phyloP scores from a whole-genome alignment of 2,329 filamentous ascomycete species.

The Xylariaceae sp. region DNA sequence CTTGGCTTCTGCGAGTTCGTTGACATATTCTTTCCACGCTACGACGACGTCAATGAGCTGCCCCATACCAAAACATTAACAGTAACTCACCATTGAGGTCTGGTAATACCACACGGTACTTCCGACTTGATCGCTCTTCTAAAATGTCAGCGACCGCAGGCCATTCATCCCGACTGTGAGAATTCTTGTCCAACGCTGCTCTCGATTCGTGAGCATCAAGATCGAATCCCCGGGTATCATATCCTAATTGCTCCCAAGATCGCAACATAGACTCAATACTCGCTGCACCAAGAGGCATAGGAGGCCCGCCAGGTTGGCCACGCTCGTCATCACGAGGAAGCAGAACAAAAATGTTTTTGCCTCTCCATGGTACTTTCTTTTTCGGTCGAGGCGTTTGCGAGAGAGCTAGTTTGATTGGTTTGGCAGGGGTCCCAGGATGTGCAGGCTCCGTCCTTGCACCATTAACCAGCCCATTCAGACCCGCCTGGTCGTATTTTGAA shows the following conservation, averaged over 20 bases:
- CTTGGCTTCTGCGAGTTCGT: slow-evolving; percentile 84
- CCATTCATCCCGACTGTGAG: slow-evolving; percentile 66
- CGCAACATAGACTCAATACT: slow-evolving; percentile 60
- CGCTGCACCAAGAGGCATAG: slow-evolving; percentile 50
- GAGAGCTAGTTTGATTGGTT: slow-evolving; percentile 37
- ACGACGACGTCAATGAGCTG: slow-evolving; percentile 15
- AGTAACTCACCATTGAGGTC: slow-evolving; percentile 55
- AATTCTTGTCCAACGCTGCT: slow-evolving; percentile 39
- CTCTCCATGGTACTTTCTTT: slow-evolving; percentile 71
- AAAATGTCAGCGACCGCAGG: slow-evolving; percentile 58
- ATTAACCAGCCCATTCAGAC: slow-evolving; percentile 29
- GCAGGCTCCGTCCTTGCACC: slow-evolving; percentile 20
- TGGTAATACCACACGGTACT: slow-evolving; percentile 63
- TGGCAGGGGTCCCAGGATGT: slow-evolving; percentile 29
- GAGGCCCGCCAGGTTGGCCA: slow-evolving; percentile 52
- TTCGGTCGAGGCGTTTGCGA: slow-evolving; percentile 54
- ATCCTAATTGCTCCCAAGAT: slow-evolving; percentile 66
- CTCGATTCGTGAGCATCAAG: slow-evolving; percentile 40
- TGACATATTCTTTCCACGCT: slow-evolving; percentile 72
- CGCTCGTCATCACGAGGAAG: slow-evolving; percentile 65
- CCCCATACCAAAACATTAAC: neutral
- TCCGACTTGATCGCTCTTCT: slow-evolving; percentile 49
- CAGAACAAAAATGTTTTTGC: slow-evolving; percentile 68
- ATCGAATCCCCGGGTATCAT: slow-evolving; percentile 65
- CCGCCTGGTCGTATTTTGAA: slow-evolving; percentile 31